phyloP scores from a whole-genome alignment of 163 green algal species.

The Coccomyxa subellipsoidea region DNA sequence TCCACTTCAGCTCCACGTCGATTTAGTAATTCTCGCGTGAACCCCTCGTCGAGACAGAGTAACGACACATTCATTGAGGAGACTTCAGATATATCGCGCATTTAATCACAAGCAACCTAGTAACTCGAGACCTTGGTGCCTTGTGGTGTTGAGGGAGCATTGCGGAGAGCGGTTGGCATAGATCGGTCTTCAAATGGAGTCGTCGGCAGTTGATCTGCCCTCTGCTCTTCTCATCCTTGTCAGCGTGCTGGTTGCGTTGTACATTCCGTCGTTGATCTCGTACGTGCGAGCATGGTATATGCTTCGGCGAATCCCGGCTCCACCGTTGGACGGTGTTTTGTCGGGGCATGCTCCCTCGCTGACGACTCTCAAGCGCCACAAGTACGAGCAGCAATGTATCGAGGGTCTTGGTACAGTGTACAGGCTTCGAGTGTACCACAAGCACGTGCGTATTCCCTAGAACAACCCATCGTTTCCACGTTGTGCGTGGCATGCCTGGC shows the following conservation, averaged over 20 bases:
- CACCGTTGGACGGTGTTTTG: not conserved
- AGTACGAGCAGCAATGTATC: not conserved
- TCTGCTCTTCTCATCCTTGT: not conserved
- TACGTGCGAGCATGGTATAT: not conserved
- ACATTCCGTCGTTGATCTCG: not conserved
- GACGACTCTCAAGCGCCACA: not conserved
- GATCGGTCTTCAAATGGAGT: too few relatives aligned
- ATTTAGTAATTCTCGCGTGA: too few relatives aligned
- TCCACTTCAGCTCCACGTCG: too few relatives aligned
- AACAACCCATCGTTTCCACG: too few relatives aligned
- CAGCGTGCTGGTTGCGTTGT: not conserved
- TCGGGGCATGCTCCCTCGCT: not conserved
- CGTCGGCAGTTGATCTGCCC: not conserved
- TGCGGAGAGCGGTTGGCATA: too few relatives aligned
- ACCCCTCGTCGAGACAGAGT: too few relatives aligned
- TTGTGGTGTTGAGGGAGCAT: too few relatives aligned
- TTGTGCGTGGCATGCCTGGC: too few relatives aligned
- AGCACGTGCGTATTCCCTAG: not conserved
- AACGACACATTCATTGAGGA: too few relatives aligned
- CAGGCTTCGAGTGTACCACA: not conserved
- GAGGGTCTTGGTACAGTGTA: not conserved
- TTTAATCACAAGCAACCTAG: too few relatives aligned
- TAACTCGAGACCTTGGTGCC: too few relatives aligned
- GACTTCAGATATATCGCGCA: too few relatives aligned
- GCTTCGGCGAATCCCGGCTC: not conserved